Percentiles rank a stretch among this genome's conserved stretches.
phyloP scores from a whole-genome alignment of 2,329 filamentous ascomycete genomes.

The Orbilia brochopaga region DNA sequence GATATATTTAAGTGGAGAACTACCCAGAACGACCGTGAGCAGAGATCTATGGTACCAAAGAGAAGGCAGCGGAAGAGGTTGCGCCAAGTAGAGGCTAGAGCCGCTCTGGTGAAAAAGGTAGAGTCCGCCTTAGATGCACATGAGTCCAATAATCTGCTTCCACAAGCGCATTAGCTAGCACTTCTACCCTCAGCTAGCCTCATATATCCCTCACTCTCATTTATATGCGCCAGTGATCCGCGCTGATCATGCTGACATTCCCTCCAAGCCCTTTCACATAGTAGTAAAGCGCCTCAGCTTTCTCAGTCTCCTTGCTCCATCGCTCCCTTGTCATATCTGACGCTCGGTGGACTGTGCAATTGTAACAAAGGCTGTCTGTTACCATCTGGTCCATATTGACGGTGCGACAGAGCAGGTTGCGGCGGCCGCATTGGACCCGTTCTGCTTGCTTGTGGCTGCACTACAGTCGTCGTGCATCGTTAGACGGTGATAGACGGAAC shows the following conservation, averaged over 20 bases:
- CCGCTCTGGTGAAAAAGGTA: no score
- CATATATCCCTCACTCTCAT: not conserved
- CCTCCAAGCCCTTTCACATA: conserved; percentile 44
- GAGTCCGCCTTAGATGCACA: no score
- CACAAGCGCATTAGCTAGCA: no score
- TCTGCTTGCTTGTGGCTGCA: conserved; percentile 43
- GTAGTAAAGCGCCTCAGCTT: conserved; percentile 38
- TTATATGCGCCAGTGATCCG: conserved; percentile 17
- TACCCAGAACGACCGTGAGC: no score
- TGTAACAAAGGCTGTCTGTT: conserved; percentile 18
- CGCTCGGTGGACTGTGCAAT: conserved; percentile 11
- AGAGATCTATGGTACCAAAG: no score
- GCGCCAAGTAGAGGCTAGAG: no score
- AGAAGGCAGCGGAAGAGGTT: no score
- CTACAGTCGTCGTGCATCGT: conserved; percentile 1
- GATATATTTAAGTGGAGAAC: no score
- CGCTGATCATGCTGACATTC: conserved; percentile 28
- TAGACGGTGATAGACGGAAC: not conserved
- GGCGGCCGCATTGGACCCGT: conserved; percentile 28
- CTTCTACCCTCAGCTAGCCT: no score
- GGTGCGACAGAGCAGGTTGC: conserved; percentile 35
- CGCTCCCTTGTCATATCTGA: conserved; percentile 6
- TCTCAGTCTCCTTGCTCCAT: conserved; percentile 12
- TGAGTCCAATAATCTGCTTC: no score
- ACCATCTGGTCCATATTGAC: conserved; percentile 25